Evolutionary conservation across 2,329 filamentous ascomycete species (phyloP).

Genomic region (Corniculantispora saksenae): DNA sequence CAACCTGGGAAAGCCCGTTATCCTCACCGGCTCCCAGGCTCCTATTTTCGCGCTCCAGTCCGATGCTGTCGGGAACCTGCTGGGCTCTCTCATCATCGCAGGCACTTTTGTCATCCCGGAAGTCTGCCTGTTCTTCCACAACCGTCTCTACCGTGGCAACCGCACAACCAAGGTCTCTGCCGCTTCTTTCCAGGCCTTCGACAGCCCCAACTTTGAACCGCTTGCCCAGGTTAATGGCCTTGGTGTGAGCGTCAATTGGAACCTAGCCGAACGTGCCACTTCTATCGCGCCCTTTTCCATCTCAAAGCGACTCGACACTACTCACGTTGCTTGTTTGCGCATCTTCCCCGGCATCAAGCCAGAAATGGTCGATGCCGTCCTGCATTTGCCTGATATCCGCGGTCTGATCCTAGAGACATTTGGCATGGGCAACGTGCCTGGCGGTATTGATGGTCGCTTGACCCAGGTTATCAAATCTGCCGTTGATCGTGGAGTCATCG

Average conservation of each 20-base stretch:
- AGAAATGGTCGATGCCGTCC: constrained; percentile 87
- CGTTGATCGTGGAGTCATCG: constrained; percentile 76
- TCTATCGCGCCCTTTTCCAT: constrained; percentile 73
- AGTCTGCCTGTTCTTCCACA: constrained; percentile 91
- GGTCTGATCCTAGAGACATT: constrained; percentile 90
- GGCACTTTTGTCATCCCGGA: constrained; percentile 92
- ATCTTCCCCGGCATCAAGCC: constrained; percentile 92
- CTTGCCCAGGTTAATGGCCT: constrained; percentile 80
- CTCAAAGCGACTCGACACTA: constrained; percentile 74
- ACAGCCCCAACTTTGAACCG: constrained; percentile 81
- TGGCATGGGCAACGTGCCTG: constrained; percentile 88
- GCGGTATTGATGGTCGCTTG: constrained; percentile 75
- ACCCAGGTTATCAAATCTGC: constrained; percentile 76
- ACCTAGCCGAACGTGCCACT: constrained; percentile 72
- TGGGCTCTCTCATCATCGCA: constrained; percentile 85
- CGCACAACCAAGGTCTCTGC: constrained; percentile 85
- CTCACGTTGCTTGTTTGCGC: constrained; percentile 85
- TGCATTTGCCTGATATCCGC: constrained; percentile 72
- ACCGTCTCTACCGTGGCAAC: constrained; percentile 86
- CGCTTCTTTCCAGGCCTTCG: constrained; percentile 83
- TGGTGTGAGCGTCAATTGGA: constrained; percentile 80
- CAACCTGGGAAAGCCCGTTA: constrained; percentile 86
- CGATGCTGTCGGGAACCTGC: constrained; percentile 86
- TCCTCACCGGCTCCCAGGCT: constrained; percentile 80
- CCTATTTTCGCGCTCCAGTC: constrained; percentile 90